A percentile compares a stretch with the other conserved stretches of the same genome.
Evolutionary conservation across 305 asterid species (phyloP).

Genomic region (Solanum hybrid): DNA sequence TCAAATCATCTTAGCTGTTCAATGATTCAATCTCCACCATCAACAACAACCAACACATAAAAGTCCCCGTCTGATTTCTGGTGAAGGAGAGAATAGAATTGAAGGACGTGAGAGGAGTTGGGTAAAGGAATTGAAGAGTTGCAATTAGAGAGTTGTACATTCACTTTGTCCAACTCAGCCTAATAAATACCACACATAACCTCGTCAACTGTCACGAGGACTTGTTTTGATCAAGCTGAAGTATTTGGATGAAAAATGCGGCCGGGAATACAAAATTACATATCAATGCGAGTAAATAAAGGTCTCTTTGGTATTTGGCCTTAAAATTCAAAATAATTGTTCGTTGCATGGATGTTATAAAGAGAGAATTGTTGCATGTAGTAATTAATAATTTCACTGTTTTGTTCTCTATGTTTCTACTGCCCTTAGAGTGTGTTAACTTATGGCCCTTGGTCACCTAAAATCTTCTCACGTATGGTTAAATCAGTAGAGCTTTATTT

Average conservation of each 20-base stretch:
- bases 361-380: background rate
- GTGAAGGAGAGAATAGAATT: background rate
- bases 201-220: background rate
- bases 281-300: background rate
- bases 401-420: background rate
- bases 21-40: background rate
- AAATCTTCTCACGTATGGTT: background rate
- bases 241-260: background rate
- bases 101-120: background rate
- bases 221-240: background rate
- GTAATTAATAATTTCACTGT: background rate
- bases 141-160: background rate
- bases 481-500: background rate
- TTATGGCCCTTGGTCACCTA: background rate
- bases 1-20: background rate
- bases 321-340: background rate
- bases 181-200: background rate
- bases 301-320: background rate
- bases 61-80: background rate
- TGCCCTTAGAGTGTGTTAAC: background rate
- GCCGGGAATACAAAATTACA: background rate
- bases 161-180: background rate
- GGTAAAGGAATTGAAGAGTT: background rate
- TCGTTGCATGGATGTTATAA: background rate
- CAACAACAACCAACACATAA: background rate